These are phyloP conservation scores for Fusarium sp. DNA, from an alignment of 2,329 filamentous ascomycete species.

Conservation along the genomic window DNA sequence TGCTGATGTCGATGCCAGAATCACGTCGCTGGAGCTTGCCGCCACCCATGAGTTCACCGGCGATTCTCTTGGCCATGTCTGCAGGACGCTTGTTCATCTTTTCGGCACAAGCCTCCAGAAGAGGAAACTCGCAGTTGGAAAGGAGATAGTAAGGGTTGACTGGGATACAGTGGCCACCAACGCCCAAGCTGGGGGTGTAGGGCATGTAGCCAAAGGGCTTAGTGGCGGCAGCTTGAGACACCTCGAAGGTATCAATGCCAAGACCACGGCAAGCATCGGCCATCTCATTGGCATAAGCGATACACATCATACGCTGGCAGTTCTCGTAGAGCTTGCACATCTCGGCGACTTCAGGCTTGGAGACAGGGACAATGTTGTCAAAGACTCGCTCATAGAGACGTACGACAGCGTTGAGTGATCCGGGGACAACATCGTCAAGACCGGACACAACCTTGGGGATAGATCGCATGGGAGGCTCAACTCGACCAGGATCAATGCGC, in stretches of 20 bases:
- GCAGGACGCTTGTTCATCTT: constrained; percentile 57
- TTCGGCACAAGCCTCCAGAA: constrained; percentile 59
- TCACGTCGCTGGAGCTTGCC: constrained; percentile 14
- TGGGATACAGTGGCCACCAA: constrained; percentile 68
- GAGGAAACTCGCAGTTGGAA: constrained; percentile 60
- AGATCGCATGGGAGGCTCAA: constrained; percentile 53
- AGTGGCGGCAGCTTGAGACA: constrained; percentile 60
- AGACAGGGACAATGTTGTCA: constrained; percentile 60
- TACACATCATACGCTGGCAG: constrained; percentile 66
- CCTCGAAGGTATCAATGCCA: constrained; percentile 63
- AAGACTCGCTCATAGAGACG: constrained; percentile 61
- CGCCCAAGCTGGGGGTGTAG: constrained; percentile 60
- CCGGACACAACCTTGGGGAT: constrained; percentile 68
- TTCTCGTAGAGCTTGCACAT: constrained; percentile 70
- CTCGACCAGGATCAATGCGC: constrained; percentile 65
- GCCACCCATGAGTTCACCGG: neutral
- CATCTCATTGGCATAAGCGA: constrained; percentile 68
- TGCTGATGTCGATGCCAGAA: constrained; percentile 20
- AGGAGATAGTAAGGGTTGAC: constrained; percentile 67
- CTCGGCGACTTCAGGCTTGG: constrained; percentile 65
- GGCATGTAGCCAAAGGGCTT: constrained; percentile 67
- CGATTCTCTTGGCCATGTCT: constrained; percentile 22
- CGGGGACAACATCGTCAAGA: constrained; percentile 59
- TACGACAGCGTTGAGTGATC: constrained; percentile 58
- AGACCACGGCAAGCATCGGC: constrained; percentile 61